Evolutionary conservation across 1,139 yeast species (phyloP).

Genomic region (Wickerhamomyces sp.): DNA sequence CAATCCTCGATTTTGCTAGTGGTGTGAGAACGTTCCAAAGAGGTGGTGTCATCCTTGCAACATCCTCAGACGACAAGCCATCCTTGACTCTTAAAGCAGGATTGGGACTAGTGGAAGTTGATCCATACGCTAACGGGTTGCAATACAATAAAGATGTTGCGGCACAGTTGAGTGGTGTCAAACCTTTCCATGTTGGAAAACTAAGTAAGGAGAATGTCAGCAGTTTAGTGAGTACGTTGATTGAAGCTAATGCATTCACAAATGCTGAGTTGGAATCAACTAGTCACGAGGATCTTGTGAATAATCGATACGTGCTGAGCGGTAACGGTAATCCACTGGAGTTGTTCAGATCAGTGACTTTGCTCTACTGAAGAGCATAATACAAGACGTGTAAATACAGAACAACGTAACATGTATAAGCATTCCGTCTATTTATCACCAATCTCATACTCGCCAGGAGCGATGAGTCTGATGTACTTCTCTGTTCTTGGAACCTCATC

Average conservation of each 20-base stretch:
- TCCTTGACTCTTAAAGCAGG: slow-evolving; percentile 59
- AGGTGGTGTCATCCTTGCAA: slow-evolving; percentile 69
- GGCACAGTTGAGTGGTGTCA: slow-evolving; percentile 39
- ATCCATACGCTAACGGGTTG: slow-evolving; percentile 48
- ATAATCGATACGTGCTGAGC: slow-evolving; percentile 54
- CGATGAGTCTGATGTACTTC: slow-evolving; percentile 37
- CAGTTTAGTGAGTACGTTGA: slow-evolving; percentile 47
- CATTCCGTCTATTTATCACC: slow-evolving; percentile 9
- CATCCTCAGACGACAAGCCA: slow-evolving; percentile 42
- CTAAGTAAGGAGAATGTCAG: slow-evolving; percentile 51
- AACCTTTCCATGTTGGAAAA: slow-evolving; percentile 43
- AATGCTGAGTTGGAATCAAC: slow-evolving; percentile 32
- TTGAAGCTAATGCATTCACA: slow-evolving; percentile 50
- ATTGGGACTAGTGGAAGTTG: slow-evolving; percentile 47
- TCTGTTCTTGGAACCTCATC: slow-evolving; percentile 58
- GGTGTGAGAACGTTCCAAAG: slow-evolving; percentile 46
- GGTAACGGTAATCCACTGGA: slow-evolving; percentile 83
- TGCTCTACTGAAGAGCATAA: slow-evolving; percentile 13
- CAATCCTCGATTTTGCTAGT: slow-evolving; percentile 49
- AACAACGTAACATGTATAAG: too few relatives aligned
- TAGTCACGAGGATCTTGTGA: slow-evolving; percentile 32
- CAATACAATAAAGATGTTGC: slow-evolving; percentile 56
- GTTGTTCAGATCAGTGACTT: slow-evolving; percentile 44
- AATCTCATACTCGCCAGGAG: slow-evolving; percentile 30
- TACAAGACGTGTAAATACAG: too few relatives aligned